These are phyloP conservation scores for Termitomyces sp. DNA, from an alignment of 768 basidiomycete species.

Conservation along the genomic window DNA sequence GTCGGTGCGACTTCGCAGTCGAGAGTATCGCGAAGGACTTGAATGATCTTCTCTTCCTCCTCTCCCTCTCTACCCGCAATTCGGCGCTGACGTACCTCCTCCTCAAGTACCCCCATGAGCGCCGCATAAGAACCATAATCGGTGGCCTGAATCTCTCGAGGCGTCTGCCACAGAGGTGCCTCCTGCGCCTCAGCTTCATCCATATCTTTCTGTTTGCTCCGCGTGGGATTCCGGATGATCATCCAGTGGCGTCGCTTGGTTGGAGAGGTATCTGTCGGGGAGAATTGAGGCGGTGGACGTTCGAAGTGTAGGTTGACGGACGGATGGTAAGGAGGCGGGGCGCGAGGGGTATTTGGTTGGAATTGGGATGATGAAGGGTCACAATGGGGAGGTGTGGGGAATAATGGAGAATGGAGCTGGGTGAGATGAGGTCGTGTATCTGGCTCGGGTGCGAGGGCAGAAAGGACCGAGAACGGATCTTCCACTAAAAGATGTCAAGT, in stretches of 20 bases:
- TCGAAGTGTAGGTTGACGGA: constrained; percentile 13
- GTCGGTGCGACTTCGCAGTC: constrained; percentile 23
- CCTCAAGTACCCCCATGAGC: constrained; percentile 42
- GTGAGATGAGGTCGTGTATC: constrained; percentile 49
- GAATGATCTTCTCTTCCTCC: constrained; percentile 27
- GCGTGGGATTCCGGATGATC: constrained; percentile 46
- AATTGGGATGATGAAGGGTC: constrained; percentile 18
- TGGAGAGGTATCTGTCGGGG: constrained; percentile 17
- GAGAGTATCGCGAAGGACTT: constrained; percentile 33
- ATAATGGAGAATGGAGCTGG: constrained; percentile 46
- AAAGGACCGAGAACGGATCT: constrained; percentile 69
- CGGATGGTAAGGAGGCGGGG: constrained; percentile 10
- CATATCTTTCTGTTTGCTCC: constrained; percentile 45
- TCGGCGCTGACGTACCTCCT: constrained; percentile 34
- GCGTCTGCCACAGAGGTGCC: constrained; percentile 37
- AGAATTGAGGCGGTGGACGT: constrained; percentile 14
- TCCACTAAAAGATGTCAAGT: constrained; percentile 46
- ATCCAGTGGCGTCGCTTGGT: constrained; percentile 56
- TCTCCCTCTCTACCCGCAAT: constrained; percentile 18
- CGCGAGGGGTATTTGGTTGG: constrained; percentile 22
- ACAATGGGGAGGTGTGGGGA: constrained; percentile 14
- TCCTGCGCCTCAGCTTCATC: constrained; percentile 38
- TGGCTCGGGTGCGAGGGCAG: constrained; percentile 55
- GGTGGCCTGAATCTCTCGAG: constrained; percentile 45
- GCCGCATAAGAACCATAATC: constrained; percentile 63